Evolutionary conservation across 495 filamentous ascomycete genomes (phyloP).

Genomic region (Penicillium taxi): DNA sequence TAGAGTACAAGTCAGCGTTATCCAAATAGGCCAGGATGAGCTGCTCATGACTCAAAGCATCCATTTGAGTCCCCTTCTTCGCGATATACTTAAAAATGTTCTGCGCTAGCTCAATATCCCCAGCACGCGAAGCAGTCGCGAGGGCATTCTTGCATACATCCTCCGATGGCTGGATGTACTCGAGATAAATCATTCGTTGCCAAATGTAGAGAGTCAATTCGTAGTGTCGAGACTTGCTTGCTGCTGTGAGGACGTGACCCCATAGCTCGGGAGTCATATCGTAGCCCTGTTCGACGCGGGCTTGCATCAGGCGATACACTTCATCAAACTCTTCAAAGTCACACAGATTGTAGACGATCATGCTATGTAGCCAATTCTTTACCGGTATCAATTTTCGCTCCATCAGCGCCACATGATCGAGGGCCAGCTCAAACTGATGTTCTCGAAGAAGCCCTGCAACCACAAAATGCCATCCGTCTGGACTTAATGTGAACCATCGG

Average conservation of each 20-base stretch:
- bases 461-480: slow-evolving; percentile 58
- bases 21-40: slow-evolving; percentile 60
- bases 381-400: slow-evolving; percentile 46
- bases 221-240: slow-evolving; percentile 46
- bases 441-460: slow-evolving; percentile 70
- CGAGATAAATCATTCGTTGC: slow-evolving; percentile 47
- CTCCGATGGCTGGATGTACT: slow-evolving; percentile 56
- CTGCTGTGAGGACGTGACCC: slow-evolving; percentile 63
- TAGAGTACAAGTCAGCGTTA: slow-evolving; percentile 45
- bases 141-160: slow-evolving; percentile 59
- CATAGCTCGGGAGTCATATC: slow-evolving; percentile 48
- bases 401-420: slow-evolving; percentile 65
- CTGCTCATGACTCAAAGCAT: slow-evolving; percentile 65
- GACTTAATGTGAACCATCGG: slow-evolving; percentile 59
- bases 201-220: slow-evolving; percentile 56
- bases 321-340: slow-evolving; percentile 67
- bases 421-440: slow-evolving; percentile 69
- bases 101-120: slow-evolving; percentile 52
- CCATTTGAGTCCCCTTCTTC: slow-evolving; percentile 44
- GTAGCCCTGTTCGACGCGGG: slow-evolving; percentile 40
- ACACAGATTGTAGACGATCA: slow-evolving; percentile 62
- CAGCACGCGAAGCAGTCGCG: slow-evolving; percentile 55
- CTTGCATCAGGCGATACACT: slow-evolving; percentile 55
- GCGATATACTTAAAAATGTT: slow-evolving; percentile 32
- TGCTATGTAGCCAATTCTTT: slow-evolving; percentile 65